These are phyloP conservation scores for Cicer cuneatum DNA, from an alignment of 306 rosid genomes.

Conservation along the genomic window DNA sequence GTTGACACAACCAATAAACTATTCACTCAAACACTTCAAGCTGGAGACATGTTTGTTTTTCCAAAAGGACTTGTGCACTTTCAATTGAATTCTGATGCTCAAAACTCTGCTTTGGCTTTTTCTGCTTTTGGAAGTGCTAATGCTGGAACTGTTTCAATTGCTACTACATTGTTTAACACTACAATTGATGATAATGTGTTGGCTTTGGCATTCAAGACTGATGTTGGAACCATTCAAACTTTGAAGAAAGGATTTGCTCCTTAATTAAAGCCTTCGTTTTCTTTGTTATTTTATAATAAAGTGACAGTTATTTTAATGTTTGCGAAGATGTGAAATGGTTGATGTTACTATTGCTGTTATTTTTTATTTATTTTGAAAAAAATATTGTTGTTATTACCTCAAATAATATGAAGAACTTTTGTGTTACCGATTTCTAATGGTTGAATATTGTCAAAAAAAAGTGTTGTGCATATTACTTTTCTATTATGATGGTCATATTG, in stretches of 20 bases:
- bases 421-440: too few relatives aligned
- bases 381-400: too few relatives aligned
- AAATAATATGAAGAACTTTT: too few relatives aligned
- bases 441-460: too few relatives aligned
- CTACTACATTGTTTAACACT: constrained; percentile 47
- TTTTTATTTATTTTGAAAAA: too few relatives aligned
- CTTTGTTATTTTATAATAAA: too few relatives aligned
- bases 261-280: too few relatives aligned
- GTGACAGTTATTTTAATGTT: too few relatives aligned
- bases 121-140: constrained; percentile 65
- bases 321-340: too few relatives aligned
- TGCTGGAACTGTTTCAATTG: constrained; percentile 51
- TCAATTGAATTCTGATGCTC: constrained; percentile 46
- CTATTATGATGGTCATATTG: too few relatives aligned
- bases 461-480: too few relatives aligned
- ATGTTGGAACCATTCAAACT: constrained; percentile 48
- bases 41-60: constrained; percentile 56
- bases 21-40: constrained; percentile 45
- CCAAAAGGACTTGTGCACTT: constrained; percentile 67
- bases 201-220: constrained; percentile 61
- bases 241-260: constrained; percentile 53
- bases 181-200: constrained; percentile 53
- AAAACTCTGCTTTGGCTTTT: constrained; percentile 42
- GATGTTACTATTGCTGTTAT: too few relatives aligned
- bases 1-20: constrained; percentile 60